Conservation (phyloP, 139 green algal species). For the Chlorella ohadii region DNA sequence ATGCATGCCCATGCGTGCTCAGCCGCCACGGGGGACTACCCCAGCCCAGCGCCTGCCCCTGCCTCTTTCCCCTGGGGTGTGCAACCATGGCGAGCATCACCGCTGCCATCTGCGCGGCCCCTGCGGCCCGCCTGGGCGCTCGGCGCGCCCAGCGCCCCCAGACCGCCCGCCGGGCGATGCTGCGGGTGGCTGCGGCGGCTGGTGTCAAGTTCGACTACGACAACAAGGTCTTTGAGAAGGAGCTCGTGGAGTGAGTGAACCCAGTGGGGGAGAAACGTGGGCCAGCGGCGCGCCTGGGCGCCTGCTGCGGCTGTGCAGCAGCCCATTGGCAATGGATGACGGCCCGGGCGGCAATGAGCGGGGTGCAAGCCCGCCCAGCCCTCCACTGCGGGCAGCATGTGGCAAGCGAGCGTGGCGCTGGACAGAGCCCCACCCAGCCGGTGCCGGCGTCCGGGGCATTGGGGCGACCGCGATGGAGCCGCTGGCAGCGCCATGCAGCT, state of each 20-base stretch:
- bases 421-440: too few relatives aligned
- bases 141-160: not conserved
- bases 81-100: conserved; percentile 10
- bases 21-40: not conserved
- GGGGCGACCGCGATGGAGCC: too few relatives aligned
- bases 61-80: not conserved
- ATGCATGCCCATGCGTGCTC: not conserved
- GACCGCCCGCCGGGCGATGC: conserved; percentile 6
- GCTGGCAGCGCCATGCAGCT: too few relatives aligned
- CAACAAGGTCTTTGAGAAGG: conserved; percentile 85
- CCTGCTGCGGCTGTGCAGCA: too few relatives aligned
- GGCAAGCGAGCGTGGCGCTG: too few relatives aligned
- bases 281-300: too few relatives aligned
- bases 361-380: too few relatives aligned
- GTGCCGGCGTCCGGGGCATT: too few relatives aligned
- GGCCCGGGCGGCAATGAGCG: too few relatives aligned
- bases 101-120: not conserved
- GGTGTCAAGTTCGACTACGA: conserved; percentile 75
- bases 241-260: conserved; percentile 63
- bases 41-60: not conserved
- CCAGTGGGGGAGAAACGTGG: too few relatives aligned
- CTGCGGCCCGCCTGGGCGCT: not conserved
- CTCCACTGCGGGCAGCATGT: too few relatives aligned
- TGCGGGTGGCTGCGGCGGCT: not conserved
- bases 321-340: too few relatives aligned